These are phyloP conservation scores for Aspergillus fumigatus DNA, from an alignment of 2,329 filamentous ascomycete species.

Conservation along the genomic window DNA sequence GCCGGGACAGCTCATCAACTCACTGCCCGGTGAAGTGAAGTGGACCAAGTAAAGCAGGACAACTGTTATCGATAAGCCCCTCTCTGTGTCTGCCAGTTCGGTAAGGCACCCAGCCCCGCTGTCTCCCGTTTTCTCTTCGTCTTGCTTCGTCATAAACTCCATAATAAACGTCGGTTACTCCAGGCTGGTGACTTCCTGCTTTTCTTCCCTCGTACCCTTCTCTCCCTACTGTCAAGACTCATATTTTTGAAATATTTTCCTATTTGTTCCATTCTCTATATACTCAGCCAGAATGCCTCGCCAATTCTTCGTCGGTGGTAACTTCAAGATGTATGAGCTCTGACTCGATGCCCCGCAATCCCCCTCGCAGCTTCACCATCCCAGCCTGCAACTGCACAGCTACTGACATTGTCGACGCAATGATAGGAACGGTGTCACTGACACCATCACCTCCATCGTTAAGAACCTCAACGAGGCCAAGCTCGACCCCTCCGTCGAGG, in stretches of 20 bases:
- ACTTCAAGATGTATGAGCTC: conserved; percentile 91
- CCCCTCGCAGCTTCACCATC: conserved; percentile 15
- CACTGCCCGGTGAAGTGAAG: not conserved
- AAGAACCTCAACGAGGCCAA: conserved; percentile 80
- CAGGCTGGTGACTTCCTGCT: not conserved
- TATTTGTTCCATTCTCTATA: conserved; percentile 6
- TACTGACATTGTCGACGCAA: conserved; percentile 22
- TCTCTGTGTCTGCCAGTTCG: conserved; percentile 5
- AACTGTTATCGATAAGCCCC: conserved; percentile 20
- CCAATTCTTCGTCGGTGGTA: conserved; percentile 96
- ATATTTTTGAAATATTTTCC: conserved; percentile 6
- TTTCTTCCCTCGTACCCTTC: not conserved
- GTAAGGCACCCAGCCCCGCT: not conserved
- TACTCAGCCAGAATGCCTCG: conserved; percentile 69
- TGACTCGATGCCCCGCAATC: conserved; percentile 22
- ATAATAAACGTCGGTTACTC: not conserved
- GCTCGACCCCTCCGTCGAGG: conserved; percentile 64
- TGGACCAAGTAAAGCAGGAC: not conserved
- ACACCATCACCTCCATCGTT: conserved; percentile 88
- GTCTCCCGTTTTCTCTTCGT: conserved; percentile 19
- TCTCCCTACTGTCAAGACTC: conserved; percentile 5
- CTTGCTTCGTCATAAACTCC: not conserved
- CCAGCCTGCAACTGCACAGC: conserved; percentile 4
- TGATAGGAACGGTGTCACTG: conserved; percentile 83
- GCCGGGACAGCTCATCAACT: not conserved